Evolutionary conservation across 2,329 filamentous ascomycete genomes (phyloP).

Genomic region (Epicoccum sorghinum): DNA sequence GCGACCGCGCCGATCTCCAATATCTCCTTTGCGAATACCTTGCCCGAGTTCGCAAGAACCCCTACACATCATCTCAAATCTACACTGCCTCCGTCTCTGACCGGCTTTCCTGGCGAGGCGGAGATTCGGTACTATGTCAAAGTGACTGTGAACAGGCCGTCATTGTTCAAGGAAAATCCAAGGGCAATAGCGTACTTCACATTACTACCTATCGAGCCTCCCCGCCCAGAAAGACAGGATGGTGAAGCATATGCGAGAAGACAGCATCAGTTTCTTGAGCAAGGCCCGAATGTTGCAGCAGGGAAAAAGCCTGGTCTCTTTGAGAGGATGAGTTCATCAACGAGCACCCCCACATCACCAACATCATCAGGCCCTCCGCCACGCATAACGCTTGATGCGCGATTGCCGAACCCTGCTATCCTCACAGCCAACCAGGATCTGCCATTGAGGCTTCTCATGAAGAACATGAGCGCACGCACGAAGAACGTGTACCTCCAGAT

Average conservation of each 20-base stretch:
- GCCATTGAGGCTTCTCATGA: slow-evolving; percentile 79
- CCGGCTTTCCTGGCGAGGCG: slow-evolving; percentile 83
- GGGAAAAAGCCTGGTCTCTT: slow-evolving; percentile 69
- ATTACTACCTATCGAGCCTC: slow-evolving; percentile 91
- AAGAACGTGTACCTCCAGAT: slow-evolving; percentile 78
- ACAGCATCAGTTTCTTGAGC: slow-evolving; percentile 62
- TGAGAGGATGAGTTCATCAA: slow-evolving; percentile 45
- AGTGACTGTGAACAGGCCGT: slow-evolving; percentile 88
- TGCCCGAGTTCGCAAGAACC: slow-evolving; percentile 53
- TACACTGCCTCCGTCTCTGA: slow-evolving; percentile 86
- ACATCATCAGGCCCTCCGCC: slow-evolving; percentile 39
- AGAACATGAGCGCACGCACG: slow-evolving; percentile 71
- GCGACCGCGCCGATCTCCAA: slow-evolving; percentile 48
- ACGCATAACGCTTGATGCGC: slow-evolving; percentile 77
- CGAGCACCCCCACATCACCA: slow-evolving; percentile 26
- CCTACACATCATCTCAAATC: slow-evolving; percentile 73
- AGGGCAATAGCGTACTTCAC: slow-evolving; percentile 68
- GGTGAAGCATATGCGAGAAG: slow-evolving; percentile 87
- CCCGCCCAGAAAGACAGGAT: slow-evolving; percentile 68
- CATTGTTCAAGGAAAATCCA: slow-evolving; percentile 89
- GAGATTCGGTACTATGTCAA: slow-evolving; percentile 96
- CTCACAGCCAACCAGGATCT: slow-evolving; percentile 87
- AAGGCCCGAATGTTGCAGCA: slow-evolving; percentile 28
- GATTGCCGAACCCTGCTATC: slow-evolving; percentile 84
- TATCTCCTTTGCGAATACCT: slow-evolving; percentile 52